Conservation (phyloP, 495 filamentous ascomycete genomes). For the Neurospora discreta region DNA sequence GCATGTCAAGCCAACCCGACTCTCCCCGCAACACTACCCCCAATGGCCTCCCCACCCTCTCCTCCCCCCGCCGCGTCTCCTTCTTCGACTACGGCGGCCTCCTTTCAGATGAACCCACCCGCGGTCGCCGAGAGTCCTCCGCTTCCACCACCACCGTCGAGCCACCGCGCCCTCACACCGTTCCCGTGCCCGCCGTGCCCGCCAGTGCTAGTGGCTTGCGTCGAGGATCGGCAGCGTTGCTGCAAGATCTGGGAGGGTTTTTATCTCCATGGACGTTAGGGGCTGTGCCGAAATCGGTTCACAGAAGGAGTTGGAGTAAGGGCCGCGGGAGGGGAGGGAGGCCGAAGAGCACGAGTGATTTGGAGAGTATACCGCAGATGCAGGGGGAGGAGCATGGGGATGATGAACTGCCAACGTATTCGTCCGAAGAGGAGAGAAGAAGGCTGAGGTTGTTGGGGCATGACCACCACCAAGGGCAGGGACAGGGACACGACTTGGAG, state of each 20-base stretch:
- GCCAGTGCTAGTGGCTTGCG: conserved; percentile 26
- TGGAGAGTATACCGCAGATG: conserved; percentile 24
- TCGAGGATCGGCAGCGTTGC: conserved; percentile 38
- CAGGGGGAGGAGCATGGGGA: conserved; percentile 5
- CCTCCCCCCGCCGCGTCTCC: conserved; percentile 41
- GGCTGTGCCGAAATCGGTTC: conserved; percentile 2
- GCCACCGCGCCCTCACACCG: conserved; percentile 16
- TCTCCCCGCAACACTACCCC: neutral
- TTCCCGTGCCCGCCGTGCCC: conserved; percentile 22
- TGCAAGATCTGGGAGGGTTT: conserved; percentile 50
- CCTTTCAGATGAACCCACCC: conserved; percentile 29
- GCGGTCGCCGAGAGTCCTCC: too few relatives aligned
- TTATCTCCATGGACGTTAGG: conserved; percentile 7
- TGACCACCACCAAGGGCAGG: neutral
- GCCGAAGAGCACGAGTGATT: neutral
- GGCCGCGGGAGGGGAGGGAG: neutral
- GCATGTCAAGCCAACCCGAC: conserved; percentile 24
- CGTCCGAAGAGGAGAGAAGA: neutral
- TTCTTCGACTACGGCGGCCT: conserved; percentile 67
- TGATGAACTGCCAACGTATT: conserved; percentile 3
- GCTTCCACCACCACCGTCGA: conserved; percentile 10
- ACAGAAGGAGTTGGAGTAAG: conserved; percentile 4
- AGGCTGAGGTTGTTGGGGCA: neutral
- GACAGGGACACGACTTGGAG: conserved; percentile 21
- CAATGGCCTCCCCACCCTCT: neutral